phyloP scores from a whole-genome alignment of 108 stramenopile species.

The Seminavis robusta region DNA sequence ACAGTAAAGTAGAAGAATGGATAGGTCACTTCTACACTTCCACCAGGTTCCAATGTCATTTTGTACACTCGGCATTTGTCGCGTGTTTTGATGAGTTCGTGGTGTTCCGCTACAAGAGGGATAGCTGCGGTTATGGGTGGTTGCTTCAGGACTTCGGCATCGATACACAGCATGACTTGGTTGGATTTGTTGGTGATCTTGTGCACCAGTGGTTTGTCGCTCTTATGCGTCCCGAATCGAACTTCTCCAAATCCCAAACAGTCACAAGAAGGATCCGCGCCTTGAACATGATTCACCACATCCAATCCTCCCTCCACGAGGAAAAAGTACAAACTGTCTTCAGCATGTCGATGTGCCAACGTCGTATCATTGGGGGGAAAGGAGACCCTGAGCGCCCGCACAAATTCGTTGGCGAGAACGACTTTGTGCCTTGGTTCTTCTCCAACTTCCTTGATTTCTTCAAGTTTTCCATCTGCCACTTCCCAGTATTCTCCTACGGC shows the following conservation, averaged over 20 bases:
- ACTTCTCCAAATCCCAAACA: conserved; percentile 73
- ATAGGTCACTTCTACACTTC: conserved; percentile 48
- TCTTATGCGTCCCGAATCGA: conserved; percentile 26
- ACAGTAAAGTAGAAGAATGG: conserved; percentile 67
- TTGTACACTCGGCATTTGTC: conserved; percentile 63
- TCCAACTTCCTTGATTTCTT: conserved; percentile 58
- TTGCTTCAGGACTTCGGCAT: conserved; percentile 53
- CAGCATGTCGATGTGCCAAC: conserved; percentile 64
- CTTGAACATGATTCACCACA: conserved; percentile 64
- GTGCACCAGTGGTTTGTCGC: conserved; percentile 59
- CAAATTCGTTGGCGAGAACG: conserved; percentile 52
- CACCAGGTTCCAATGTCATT: conserved; percentile 44
- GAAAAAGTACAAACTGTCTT: conserved; percentile 64
- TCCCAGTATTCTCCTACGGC: conserved; percentile 50
- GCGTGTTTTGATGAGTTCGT: conserved; percentile 45
- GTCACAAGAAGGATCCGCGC: conserved; percentile 43
- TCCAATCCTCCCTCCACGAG: conserved; percentile 50
- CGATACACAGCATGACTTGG: conserved; percentile 55
- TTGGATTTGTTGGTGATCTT: conserved; percentile 52
- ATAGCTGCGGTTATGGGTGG: conserved; percentile 47
- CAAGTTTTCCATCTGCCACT: conserved; percentile 38
- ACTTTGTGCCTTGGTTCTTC: conserved; percentile 47
- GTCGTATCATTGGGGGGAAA: conserved; percentile 56
- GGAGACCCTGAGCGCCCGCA: conserved; percentile 45
- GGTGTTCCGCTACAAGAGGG: conserved; percentile 44